Evolutionary conservation across 495 filamentous ascomycete species (phyloP).

Genomic region (Podospora bellae-mahoneyi): DNA sequence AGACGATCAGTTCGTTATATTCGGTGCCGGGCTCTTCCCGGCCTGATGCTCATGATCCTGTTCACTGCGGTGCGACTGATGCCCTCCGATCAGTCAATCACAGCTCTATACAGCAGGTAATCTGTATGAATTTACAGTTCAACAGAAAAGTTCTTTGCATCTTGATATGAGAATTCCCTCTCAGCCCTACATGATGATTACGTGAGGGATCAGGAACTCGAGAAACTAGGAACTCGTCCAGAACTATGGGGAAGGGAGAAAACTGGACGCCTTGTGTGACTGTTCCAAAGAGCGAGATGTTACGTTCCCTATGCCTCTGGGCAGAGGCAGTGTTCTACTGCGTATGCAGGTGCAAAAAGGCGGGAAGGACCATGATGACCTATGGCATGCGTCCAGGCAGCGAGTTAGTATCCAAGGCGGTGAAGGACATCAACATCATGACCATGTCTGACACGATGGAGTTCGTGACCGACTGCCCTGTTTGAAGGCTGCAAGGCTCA

Average conservation of each 20-base stretch:
- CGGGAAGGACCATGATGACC: background rate
- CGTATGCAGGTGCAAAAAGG: background rate
- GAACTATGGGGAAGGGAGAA: background rate
- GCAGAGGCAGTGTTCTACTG: background rate
- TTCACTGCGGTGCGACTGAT: background rate
- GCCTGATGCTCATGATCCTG: background rate
- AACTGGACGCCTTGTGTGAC: background rate
- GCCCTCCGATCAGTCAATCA: background rate
- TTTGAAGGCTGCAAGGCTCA: background rate
- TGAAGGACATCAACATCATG: background rate
- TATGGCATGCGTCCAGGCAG: background rate
- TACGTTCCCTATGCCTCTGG: background rate
- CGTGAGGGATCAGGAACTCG: background rate
- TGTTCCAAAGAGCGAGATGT: background rate
- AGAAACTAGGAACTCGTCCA: background rate
- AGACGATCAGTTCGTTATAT: background rate
- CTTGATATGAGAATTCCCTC: background rate
- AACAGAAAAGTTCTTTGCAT: background rate
- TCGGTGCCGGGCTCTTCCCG: background rate
- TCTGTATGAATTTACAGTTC: background rate
- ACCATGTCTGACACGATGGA: background rate
- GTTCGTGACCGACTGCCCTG: background rate
- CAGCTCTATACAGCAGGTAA: background rate
- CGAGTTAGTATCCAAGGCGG: background rate
- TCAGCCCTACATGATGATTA: background rate